These are phyloP conservation scores for Gossypium laxum DNA, from an alignment of 441 rosid species.

Conservation along the genomic window DNA sequence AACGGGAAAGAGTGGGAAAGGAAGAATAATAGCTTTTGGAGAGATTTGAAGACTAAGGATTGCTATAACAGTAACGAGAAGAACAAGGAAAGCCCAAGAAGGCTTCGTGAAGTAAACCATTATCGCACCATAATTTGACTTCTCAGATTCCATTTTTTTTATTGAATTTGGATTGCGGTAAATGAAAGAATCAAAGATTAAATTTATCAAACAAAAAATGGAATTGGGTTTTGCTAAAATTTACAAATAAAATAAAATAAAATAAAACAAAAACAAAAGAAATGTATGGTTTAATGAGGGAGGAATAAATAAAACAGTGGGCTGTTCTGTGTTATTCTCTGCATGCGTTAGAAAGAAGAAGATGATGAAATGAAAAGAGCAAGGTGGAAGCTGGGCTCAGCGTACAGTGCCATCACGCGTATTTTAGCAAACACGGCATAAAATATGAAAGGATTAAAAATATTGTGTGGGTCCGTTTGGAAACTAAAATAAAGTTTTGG, in stretches of 20 bases:
- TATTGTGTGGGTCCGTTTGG: constrained; percentile 5
- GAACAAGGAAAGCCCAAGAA: constrained; percentile 40
- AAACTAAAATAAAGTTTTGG: background rate
- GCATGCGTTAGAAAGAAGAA: background rate
- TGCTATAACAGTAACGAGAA: constrained; percentile 37
- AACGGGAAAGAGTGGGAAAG: constrained; percentile 17
- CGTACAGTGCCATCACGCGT: background rate
- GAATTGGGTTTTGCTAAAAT: background rate
- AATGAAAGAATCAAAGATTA: background rate
- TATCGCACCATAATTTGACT: constrained; percentile 17
- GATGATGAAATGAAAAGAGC: background rate
- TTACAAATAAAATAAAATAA: background rate
- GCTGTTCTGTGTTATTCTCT: background rate
- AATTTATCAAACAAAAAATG: background rate
- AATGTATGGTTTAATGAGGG: background rate
- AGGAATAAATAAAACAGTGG: constrained; percentile 15
- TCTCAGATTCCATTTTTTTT: constrained; percentile 40
- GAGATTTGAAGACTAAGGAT: constrained; percentile 52
- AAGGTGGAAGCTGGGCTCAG: background rate
- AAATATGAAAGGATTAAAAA: background rate
- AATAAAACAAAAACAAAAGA: background rate
- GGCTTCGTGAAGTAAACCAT: constrained; percentile 27
- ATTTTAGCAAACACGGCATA: background rate
- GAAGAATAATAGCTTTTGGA: constrained; percentile 25
- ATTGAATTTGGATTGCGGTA: background rate